Percentiles rank a stretch among this genome's conserved stretches.
Conservation (phyloP, 371 early-diverging fungal species). For the Cokeromyces recurvatus region DNA sequence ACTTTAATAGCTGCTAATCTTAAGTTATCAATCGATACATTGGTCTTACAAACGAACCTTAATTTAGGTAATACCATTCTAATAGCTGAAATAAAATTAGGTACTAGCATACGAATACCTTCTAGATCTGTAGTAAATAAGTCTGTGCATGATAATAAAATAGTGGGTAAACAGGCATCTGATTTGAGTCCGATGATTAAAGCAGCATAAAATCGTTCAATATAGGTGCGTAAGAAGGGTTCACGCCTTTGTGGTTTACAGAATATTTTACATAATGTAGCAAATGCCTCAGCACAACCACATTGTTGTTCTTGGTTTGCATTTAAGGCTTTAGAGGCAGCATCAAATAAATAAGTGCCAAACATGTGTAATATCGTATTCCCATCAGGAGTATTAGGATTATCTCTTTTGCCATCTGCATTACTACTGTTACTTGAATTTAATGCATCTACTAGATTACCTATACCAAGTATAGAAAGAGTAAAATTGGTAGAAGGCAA, state of each 20-base stretch:
- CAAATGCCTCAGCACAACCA: slow-evolving; percentile 69
- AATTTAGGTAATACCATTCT: slow-evolving; percentile 63
- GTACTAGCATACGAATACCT: slow-evolving; percentile 68
- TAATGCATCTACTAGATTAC: slow-evolving; percentile 58
- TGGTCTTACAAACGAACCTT: slow-evolving; percentile 23
- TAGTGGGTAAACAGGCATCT: slow-evolving; percentile 62
- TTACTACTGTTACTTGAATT: slow-evolving; percentile 15
- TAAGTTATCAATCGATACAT: slow-evolving; percentile 58
- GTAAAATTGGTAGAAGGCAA: slow-evolving; percentile 63
- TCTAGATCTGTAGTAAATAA: slow-evolving; percentile 66
- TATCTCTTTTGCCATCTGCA: too few relatives aligned
- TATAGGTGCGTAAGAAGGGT: slow-evolving; percentile 60
- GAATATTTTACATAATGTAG: slow-evolving; percentile 70
- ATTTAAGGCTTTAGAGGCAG: slow-evolving; percentile 27
- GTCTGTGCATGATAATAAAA: slow-evolving; percentile 55
- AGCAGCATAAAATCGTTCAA: slow-evolving; percentile 70
- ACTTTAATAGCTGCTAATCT: slow-evolving; percentile 65
- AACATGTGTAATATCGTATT: slow-evolving; percentile 79
- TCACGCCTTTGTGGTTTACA: slow-evolving; percentile 53
- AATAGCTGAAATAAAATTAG: slow-evolving; percentile 68
- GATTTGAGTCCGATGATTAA: slow-evolving; percentile 54
- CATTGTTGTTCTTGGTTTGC: slow-evolving; percentile 31
- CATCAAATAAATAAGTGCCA: slow-evolving; percentile 75
- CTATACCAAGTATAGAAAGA: slow-evolving; percentile 62
- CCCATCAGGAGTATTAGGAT: slow-evolving; percentile 53